phyloP scores from a whole-genome alignment of 176 grass and related monocot species.

The Triticum timopheevii region DNA sequence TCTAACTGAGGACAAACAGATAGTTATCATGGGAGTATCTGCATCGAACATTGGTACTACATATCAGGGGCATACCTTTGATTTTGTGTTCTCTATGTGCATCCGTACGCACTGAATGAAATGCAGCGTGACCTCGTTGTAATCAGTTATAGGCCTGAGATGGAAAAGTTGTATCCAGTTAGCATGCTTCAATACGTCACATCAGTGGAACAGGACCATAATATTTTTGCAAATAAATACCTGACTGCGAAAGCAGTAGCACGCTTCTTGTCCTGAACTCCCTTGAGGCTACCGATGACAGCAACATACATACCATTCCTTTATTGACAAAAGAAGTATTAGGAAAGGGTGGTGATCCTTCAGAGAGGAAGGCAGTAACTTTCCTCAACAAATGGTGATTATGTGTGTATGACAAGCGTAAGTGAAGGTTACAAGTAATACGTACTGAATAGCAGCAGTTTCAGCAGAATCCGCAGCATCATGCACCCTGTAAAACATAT shows the following conservation, averaged over 20 bases:
- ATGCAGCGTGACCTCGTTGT: conserved; percentile 75
- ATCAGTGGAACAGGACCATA: conserved; percentile 12
- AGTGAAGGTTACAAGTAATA: background rate
- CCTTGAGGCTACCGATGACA: conserved; percentile 80
- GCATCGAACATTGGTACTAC: background rate
- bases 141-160: conserved; percentile 76
- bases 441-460: conserved; percentile 78
- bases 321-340: conserved; percentile 22
- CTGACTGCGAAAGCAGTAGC: conserved; percentile 74
- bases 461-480: conserved; percentile 79
- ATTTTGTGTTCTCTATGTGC: conserved; percentile 76
- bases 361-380: background rate
- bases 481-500: conserved; percentile 63
- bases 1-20: background rate
- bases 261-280: conserved; percentile 75
- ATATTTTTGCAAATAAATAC: conserved; percentile 28
- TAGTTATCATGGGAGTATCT: background rate
- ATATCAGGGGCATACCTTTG: conserved; percentile 50
- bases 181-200: background rate
- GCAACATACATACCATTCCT: conserved; percentile 93
- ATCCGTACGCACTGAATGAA: conserved; percentile 85
- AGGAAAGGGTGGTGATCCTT: background rate
- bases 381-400: background rate
- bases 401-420: background rate
- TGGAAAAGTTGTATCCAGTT: background rate